Conservation (phyloP, 169 alveolate species). For the Eimeria praecox region DNA sequence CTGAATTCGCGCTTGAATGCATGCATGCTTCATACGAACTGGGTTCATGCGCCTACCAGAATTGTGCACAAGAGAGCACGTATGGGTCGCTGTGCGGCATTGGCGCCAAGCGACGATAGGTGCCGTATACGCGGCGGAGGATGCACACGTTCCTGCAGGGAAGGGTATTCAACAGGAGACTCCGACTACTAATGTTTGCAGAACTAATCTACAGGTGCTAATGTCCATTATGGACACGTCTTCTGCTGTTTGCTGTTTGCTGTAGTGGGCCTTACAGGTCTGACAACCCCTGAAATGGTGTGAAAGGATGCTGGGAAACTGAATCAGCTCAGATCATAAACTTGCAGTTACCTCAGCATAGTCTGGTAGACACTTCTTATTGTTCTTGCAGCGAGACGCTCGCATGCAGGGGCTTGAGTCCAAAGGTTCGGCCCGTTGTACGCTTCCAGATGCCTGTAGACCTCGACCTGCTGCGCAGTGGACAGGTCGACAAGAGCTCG, state of each 20-base stretch:
- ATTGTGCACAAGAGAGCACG: constrained; percentile 63
- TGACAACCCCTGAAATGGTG: background rate
- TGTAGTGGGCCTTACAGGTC: too few species aligned
- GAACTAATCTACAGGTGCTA: background rate
- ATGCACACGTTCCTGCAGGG: constrained; percentile 47
- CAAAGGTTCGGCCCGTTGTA: constrained; percentile 21
- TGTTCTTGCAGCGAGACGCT: constrained; percentile 61
- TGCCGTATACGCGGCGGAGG: constrained; percentile 56
- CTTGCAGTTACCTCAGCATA: constrained; percentile 22
- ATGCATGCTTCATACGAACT: background rate
- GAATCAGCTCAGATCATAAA: background rate
- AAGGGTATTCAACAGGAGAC: too few species aligned
- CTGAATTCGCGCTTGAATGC: background rate
- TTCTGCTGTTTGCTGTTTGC: background rate
- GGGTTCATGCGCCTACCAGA: constrained; percentile 2
- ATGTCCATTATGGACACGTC: background rate
- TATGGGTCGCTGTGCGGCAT: constrained; percentile 64
- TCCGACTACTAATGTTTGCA: background rate
- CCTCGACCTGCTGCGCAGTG: constrained; percentile 52
- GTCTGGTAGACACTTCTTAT: constrained; percentile 49
- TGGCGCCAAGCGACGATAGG: constrained; percentile 56
- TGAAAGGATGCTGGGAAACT: background rate
- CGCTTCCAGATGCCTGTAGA: constrained; percentile 49
- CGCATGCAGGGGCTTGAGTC: constrained; percentile 47
- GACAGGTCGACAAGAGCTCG: constrained; percentile 59